phyloP scores from a whole-genome alignment of 2,329 filamentous ascomycete species.

The Sphaerostilbella broomeana region DNA sequence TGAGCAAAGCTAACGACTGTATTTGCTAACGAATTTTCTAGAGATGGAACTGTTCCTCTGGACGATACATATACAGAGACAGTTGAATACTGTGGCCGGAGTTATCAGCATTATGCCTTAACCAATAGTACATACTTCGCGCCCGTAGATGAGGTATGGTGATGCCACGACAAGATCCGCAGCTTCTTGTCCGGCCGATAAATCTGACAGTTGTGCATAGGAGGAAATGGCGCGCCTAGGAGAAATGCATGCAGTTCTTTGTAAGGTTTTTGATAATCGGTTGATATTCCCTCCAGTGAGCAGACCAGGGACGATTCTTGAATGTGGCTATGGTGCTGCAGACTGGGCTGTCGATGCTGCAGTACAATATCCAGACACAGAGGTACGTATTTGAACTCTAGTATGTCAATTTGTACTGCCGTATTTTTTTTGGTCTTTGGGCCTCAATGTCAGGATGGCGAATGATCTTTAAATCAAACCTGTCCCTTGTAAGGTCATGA shows the following conservation, averaged over 20 bases:
- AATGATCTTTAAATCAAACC: not conserved
- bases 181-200: not conserved
- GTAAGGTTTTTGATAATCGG: constrained; percentile 57
- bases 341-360: constrained; percentile 66
- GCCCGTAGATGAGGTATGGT: constrained; percentile 63
- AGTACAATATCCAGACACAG: constrained; percentile 53
- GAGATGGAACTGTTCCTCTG: constrained; percentile 45
- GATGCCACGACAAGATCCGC: not conserved
- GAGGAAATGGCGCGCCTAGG: constrained; percentile 61
- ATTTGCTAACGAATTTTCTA: no score
- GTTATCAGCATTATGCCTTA: constrained; percentile 61
- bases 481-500: not conserved
- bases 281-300: constrained; percentile 63
- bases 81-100: constrained; percentile 53
- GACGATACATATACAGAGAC: constrained; percentile 55
- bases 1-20: no score
- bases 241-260: constrained; percentile 56
- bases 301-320: constrained; percentile 53
- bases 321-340: constrained; percentile 67
- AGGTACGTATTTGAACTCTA: constrained; percentile 48
- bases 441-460: no score
- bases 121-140: constrained; percentile 59
- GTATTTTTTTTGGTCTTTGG: no score
- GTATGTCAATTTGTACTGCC: no score
- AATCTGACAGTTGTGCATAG: constrained; percentile 32